Conservation (phyloP, 139 green algal genomes). For the Pleodorina starrii region DNA sequence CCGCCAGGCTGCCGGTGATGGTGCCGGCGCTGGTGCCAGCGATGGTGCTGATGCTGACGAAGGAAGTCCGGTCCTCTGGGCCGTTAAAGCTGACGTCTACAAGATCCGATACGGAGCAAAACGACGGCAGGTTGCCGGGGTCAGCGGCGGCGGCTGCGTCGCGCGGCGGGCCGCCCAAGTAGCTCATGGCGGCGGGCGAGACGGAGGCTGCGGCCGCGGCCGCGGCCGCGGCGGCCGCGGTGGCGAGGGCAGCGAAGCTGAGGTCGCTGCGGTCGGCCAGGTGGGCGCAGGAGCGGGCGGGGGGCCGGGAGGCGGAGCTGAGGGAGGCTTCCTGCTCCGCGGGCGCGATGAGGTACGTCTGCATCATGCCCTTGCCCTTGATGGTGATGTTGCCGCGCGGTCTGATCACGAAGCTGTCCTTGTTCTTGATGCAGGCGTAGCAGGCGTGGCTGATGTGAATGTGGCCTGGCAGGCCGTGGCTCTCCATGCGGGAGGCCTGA, state of each 20-base stretch:
- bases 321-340: slow-evolving; percentile 17
- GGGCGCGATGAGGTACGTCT: slow-evolving; percentile 34
- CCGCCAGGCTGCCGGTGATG: too few species aligned
- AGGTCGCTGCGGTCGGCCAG: not conserved
- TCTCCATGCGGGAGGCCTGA: slow-evolving; percentile 25
- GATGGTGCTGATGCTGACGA: not conserved
- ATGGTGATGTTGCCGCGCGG: slow-evolving; percentile 21
- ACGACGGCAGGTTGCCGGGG: not conserved
- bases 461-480: slow-evolving; percentile 8
- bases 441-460: slow-evolving; percentile 39
- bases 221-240: too few species aligned
- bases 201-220: too few species aligned
- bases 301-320: not conserved
- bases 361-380: slow-evolving; percentile 38
- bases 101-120: not conserved
- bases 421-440: not conserved
- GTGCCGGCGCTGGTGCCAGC: not conserved
- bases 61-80: not conserved
- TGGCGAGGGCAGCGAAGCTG: not conserved
- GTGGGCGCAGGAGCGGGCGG: too few species aligned
- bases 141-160: not conserved
- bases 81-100: not conserved
- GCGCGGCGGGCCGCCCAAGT: too few species aligned
- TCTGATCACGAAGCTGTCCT: not conserved
- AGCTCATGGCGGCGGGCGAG: too few species aligned